A percentile compares a stretch with the other conserved stretches of the same genome.
Evolutionary conservation across 345 rosid genomes (phyloP).

Genomic region (Heritiera littoralis): DNA sequence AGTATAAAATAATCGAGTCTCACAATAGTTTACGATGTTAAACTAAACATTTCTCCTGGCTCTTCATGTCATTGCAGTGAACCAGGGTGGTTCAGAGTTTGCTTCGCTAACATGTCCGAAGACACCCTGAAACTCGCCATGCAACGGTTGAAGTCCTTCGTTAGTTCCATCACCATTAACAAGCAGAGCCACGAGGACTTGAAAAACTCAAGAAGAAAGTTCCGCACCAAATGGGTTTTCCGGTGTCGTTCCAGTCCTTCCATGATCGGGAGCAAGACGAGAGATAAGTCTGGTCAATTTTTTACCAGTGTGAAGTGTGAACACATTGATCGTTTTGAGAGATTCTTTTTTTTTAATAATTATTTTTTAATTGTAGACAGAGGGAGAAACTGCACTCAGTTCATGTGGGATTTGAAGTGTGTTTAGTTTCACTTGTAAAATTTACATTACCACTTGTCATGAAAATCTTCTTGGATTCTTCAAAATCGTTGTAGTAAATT

Average conservation of each 20-base stretch:
- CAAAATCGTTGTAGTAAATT: slow-evolving; percentile 6
- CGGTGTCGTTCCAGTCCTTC: slow-evolving; percentile 56
- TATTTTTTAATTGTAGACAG: slow-evolving; percentile 27
- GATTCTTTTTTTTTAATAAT: slow-evolving; percentile 10
- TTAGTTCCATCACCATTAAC: slow-evolving; percentile 36
- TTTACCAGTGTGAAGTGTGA: slow-evolving; percentile 24
- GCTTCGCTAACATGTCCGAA: slow-evolving; percentile 79
- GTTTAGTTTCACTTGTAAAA: slow-evolving; percentile 33
- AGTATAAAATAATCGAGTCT: too few species aligned
- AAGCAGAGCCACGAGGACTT: slow-evolving; percentile 50
- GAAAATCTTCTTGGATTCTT: slow-evolving; percentile 13
- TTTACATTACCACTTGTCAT: slow-evolving; percentile 23
- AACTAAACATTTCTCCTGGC: slow-evolving; percentile 66
- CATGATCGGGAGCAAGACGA: slow-evolving; percentile 62
- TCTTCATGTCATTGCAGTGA: slow-evolving; percentile 79
- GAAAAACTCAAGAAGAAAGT: slow-evolving; percentile 52
- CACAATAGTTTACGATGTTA: slow-evolving; percentile 62
- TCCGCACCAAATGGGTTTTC: slow-evolving; percentile 67
- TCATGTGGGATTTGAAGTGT: slow-evolving; percentile 55
- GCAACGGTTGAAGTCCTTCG: slow-evolving; percentile 59
- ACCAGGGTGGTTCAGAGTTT: slow-evolving; percentile 78
- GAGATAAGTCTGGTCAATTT: slow-evolving; percentile 48
- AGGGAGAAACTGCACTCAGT: slow-evolving; percentile 44
- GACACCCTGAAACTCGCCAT: slow-evolving; percentile 59
- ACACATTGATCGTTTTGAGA: slow-evolving; percentile 10